Base-by-base conservation (phyloP, 2,329 filamentous ascomycete species). In the Ascochyta lentis region DNA sequence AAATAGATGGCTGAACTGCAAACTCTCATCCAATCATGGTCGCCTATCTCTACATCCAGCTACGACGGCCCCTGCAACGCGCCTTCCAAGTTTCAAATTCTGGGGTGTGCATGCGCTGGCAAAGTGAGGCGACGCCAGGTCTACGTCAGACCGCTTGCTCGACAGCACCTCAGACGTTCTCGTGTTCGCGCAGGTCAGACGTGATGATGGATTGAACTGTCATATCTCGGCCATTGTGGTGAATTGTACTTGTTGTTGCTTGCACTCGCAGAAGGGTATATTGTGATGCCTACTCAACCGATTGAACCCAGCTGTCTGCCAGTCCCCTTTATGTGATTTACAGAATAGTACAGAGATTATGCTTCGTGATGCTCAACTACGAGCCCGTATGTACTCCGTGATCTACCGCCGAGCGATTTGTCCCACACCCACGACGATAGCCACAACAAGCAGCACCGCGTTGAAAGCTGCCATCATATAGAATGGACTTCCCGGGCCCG, bases 401-500 rank as follows among this genome's bases (percentile, higher is more conserved):
- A 9, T 46, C 33, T 40, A 66, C 35, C 44, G 51, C 33, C 47
- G 37, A n/a, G 45, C 44, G 13, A 43, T 56, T 34, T 65, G 59
- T 59, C 54, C 47, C 4, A 49, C 53, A 9, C 56, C 54, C 3
- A 71, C 67, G 15, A 50, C 63, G 10, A 71, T 29, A 2, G 65
- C 69, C 1, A 74, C 83, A 6, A 86, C 70, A 12, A 96, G 78
- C 50, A 97, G 75, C 1, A 91, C 61, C 0, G 78, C 90, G 71
- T 98, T 98, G 73, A 98, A 98, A 0, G 80, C 80, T 0, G 93
- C 92, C 88, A 99, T 94, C 82, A 98, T 89, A 72, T 92, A 96
- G 73, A 99, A 98, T 0, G 95, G 95, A 10, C 91, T 90, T 0
- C 90, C 90, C 2, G 83, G 83, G 1, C 88, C 88, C 49, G 87